Base-by-base conservation (phyloP, 768 basidiomycete species). In the Tylopilus vinaceipallidus region DNA sequence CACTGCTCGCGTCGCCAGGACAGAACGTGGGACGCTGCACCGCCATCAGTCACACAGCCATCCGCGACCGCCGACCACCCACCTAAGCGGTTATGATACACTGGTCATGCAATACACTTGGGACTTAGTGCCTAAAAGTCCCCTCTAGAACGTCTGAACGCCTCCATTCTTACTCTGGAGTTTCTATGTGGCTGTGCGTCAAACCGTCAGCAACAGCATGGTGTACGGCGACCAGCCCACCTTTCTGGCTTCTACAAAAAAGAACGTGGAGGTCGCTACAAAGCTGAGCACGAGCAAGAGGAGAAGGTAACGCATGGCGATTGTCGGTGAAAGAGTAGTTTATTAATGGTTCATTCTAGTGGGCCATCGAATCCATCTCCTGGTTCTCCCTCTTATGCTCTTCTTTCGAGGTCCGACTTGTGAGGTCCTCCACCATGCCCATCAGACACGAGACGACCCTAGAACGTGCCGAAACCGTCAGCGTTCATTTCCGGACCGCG, bases 121-220 rank as follows among this genome's bases (percentile, higher is more conserved):
- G 62, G 63, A 63, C 60, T 63, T 65, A 59, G 36, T 26, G 19
- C 3, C 54, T 47, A 65, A 63, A 65, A 63, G 63, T 59, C 57
- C 63, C 60, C 19, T 48, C 51, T 56, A 38, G 2, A 36, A 41
- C 38, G 49, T 47, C 33, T 30, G 50, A 43, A 27, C 27, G 20
- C 24, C 22, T 38, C 46, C 48, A 20, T 42, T 36, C 24, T 64
- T 4, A 34, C 5, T 44, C 20, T 54, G 37, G 60, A 56, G 46
- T 54, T 41, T 47, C 51, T 57, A 43, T 54, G 46, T 11, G 63
- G 63, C 63, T 65, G 6, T 22, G 13, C n/a, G 26, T 14, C 47
- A 5, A 24, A 5, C 46, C 2, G 45, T 63, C 38, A 63, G 54
- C 39, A 9, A 43, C 19, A 16, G 33, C 1, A 30, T 2, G 19